phyloP scores from a whole-genome alignment of 495 filamentous ascomycete genomes.

The Cudoniella acicularis region DNA sequence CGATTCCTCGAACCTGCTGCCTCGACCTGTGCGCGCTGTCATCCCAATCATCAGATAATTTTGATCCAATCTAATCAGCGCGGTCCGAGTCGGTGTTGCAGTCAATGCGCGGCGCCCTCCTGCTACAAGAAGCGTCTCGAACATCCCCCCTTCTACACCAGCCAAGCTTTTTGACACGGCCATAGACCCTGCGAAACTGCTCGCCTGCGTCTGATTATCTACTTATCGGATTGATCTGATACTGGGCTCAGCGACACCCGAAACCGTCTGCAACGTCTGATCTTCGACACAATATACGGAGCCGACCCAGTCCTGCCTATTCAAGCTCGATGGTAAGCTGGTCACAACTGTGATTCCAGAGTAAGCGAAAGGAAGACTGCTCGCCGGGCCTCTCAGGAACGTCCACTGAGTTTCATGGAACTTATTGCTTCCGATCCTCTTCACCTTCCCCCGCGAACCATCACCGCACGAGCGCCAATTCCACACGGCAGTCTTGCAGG shows the following conservation, averaged over 20 bases:
- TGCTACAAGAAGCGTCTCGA: conserved; percentile 23
- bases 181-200: conserved; percentile 16
- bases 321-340: conserved; percentile 22
- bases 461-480: conserved; percentile 10
- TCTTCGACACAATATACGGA: conserved; percentile 7
- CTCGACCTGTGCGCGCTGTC: not conserved
- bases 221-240: conserved; percentile 20
- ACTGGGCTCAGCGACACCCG: conserved; percentile 15
- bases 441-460: conserved; percentile 13
- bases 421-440: conserved; percentile 13
- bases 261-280: conserved; percentile 29
- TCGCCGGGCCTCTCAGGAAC: conserved; percentile 1
- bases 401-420: conserved; percentile 22
- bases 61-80: too few relatives aligned
- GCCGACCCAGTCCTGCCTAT: conserved; percentile 2
- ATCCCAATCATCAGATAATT: conserved; percentile 17
- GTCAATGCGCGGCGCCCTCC: conserved; percentile 16
- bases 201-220: conserved; percentile 13
- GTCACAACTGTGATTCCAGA: conserved; percentile 11
- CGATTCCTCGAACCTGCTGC: not conserved
- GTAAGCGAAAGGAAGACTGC: conserved; percentile 4
- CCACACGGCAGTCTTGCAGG: not conserved
- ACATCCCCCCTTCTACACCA: not conserved
- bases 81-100: conserved; percentile 1
- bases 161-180: conserved; percentile 1